Percentiles rank a stretch among this genome's conserved stretches.
Conservation (phyloP, 352 stramenopile species). For the Aphanomyces cochlioides region DNA sequence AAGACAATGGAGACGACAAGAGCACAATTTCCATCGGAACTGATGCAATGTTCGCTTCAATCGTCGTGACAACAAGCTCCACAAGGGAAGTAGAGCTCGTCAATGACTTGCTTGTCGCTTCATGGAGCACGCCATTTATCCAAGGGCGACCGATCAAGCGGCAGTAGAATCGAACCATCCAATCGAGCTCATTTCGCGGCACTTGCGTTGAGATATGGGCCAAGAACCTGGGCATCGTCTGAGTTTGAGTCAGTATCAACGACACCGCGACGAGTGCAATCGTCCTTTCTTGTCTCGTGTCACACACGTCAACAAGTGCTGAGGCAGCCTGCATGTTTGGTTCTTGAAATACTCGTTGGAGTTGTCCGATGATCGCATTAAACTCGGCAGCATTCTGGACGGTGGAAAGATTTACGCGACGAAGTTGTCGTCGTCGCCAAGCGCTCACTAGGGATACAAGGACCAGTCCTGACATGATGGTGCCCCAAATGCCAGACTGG, state of each 20-base stretch:
- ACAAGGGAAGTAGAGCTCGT: not conserved
- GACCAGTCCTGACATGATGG: not conserved
- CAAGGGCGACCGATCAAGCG: slow-evolving; percentile 11
- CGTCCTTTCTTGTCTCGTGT: not conserved
- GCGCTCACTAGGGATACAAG: not conserved
- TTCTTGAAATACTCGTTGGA: slow-evolving; percentile 13
- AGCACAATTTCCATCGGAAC: slow-evolving; percentile 9
- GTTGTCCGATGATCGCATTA: slow-evolving; percentile 13
- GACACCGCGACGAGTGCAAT: not conserved
- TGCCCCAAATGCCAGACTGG: not conserved
- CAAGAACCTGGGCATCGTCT: not conserved
- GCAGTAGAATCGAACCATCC: slow-evolving; percentile 2
- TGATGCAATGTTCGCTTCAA: not conserved
- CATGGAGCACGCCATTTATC: slow-evolving; percentile 7
- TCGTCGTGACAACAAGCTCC: not conserved
- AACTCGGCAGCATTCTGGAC: slow-evolving; percentile 12
- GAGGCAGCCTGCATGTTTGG: slow-evolving; percentile 3
- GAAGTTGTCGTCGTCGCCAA: not conserved
- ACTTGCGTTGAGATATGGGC: not conserved
- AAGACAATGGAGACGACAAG: not conserved
- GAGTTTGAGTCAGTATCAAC: not conserved
- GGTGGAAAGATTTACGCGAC: not conserved
- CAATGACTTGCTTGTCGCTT: not conserved
- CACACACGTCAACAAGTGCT: not conserved
- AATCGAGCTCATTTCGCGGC: not conserved